These are phyloP conservation scores for Clarireedia monteithiana DNA, from an alignment of 2,329 filamentous ascomycete genomes.

Conservation along the genomic window DNA sequence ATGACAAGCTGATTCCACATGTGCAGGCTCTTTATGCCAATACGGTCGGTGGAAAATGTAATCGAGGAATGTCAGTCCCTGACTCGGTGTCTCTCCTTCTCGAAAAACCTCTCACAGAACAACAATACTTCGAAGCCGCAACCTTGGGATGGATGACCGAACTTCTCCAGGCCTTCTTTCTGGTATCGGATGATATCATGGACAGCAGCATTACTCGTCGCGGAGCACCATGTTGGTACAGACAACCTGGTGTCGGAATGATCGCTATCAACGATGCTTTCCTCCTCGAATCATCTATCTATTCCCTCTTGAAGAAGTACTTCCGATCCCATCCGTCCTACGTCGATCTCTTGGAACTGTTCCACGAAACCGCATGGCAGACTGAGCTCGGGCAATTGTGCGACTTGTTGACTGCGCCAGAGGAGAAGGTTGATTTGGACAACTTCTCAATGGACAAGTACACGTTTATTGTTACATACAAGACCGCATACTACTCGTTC, in stretches of 20 bases:
- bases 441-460: slow-evolving; percentile 97
- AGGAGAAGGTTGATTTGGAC: slow-evolving; percentile 84
- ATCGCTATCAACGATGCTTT: slow-evolving; percentile 98
- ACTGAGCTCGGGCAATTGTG: slow-evolving; percentile 94
- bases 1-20: slow-evolving; percentile 6
- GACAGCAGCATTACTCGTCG: slow-evolving; percentile 91
- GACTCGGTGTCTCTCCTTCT: slow-evolving; percentile 81
- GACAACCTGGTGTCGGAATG: slow-evolving; percentile 81
- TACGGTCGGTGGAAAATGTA: slow-evolving; percentile 91
- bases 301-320: slow-evolving; percentile 84
- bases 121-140: slow-evolving; percentile 83
- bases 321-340: slow-evolving; percentile 85
- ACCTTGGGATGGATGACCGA: slow-evolving; percentile 96
- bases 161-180: slow-evolving; percentile 96
- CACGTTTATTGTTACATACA: slow-evolving; percentile 98
- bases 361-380: slow-evolving; percentile 90
- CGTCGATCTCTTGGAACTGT: slow-evolving; percentile 86
- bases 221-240: slow-evolving; percentile 95
- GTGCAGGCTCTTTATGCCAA: slow-evolving; percentile 74
- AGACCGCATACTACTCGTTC: slow-evolving; percentile 99
- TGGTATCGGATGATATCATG: slow-evolving; percentile 99
- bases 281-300: slow-evolving; percentile 88
- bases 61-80: slow-evolving; percentile 95
- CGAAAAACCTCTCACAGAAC: slow-evolving; percentile 59
- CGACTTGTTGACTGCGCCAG: slow-evolving; percentile 90